A percentile compares a stretch with the other conserved stretches of the same genome.
Conservation (phyloP, 2,329 filamentous ascomycete genomes). For the Hymenoscyphus occultus region DNA sequence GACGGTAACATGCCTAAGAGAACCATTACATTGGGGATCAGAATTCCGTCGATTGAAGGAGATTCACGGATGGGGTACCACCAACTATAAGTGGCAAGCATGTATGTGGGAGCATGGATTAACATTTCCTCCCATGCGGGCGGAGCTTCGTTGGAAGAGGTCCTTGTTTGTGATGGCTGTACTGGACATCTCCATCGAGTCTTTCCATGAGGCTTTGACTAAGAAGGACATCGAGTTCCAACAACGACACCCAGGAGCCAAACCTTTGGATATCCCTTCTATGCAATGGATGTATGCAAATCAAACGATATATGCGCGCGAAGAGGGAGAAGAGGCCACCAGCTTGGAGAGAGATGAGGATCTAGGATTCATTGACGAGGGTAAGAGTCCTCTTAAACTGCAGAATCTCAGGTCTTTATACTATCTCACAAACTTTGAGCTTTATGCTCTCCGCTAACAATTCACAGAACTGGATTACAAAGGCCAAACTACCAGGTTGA, state of each 20-base stretch:
- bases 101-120: neutral
- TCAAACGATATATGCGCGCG: neutral
- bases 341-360: neutral
- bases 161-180: neutral
- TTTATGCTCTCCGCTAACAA: neutral
- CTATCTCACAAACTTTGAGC: neutral
- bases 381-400: neutral
- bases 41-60: neutral
- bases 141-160: neutral
- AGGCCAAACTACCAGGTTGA: neutral
- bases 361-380: neutral
- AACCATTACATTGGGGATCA: neutral
- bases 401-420: too few relatives aligned
- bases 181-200: neutral
- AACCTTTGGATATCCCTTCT: neutral
- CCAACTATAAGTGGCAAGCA: neutral
- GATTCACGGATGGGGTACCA: neutral
- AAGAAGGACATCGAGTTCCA: neutral
- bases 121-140: neutral
- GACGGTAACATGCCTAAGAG: neutral
- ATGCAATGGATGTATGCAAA: neutral
- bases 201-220: neutral
- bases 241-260: neutral
- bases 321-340: neutral
- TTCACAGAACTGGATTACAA: neutral